Base-by-base conservation (phyloP, 441 rosid species). In the Kokia cookei region DNA sequence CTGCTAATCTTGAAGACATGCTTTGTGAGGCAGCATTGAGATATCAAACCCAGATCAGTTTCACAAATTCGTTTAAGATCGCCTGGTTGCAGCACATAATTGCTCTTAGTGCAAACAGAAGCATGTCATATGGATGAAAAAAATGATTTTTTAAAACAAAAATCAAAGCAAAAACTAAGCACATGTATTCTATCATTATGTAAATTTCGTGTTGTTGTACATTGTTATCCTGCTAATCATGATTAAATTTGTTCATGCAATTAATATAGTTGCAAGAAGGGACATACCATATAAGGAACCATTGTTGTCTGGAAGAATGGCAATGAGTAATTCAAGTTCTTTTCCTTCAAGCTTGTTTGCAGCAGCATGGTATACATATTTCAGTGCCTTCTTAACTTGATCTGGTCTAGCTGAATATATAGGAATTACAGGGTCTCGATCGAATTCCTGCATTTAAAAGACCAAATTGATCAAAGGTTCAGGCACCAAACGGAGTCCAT, bases 11-110 rank as follows among this genome's bases (percentile, higher is more conserved):
- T 83, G 73, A 79, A 76, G 37, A 81, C 86, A 68, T 83, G 67
- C 64, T 83, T 81, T 5, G 84, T 60, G 15, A 81, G 79, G 72
- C 86, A 83, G 75, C 86, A 83, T 62, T 83, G 86, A 58, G 86
- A 83, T 67, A 83, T 77, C 65, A 80, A 72, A 26, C 84, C 86
- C 47, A 83, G 78, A 58, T 83, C 86, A 0, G 86, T 83, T 61
- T 83, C 86, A 64, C 84, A 83, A 54, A 80, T 80, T 67, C 84
- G 82, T 72, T 83, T 83, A 22, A 80, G 76, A 58, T 83, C 82
- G 72, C 86, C 84, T 83, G 78, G 54, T 69, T 48, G 66, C 63
- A 79, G 47, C 69, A 45, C 71, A 62, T 37, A 43, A n/a, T 54
- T 14, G 5, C 58, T 24, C 50, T 55, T 72, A 60, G 29, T 69